Conservation (phyloP, 108 stramenopile genomes). For the Skeletonema potamos region DNA sequence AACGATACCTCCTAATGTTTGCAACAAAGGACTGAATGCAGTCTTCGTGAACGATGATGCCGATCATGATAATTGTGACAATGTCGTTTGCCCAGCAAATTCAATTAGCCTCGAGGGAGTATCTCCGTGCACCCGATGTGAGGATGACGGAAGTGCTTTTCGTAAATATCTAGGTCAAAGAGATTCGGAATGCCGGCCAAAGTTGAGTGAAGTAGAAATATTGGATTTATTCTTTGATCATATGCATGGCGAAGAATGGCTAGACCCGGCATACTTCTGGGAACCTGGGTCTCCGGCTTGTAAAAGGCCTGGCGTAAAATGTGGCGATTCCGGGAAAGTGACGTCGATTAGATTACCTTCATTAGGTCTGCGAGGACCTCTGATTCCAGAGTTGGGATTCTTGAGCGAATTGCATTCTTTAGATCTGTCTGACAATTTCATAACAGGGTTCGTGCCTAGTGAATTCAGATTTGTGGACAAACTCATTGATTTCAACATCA, state of each 20-base stretch:
- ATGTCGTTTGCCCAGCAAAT: conserved; percentile 45
- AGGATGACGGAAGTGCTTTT: conserved; percentile 34
- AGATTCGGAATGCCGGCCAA: conserved; percentile 10
- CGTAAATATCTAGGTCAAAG: conserved; percentile 47
- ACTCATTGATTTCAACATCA: conserved; percentile 34
- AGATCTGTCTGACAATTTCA: conserved; percentile 39
- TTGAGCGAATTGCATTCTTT: conserved; percentile 34
- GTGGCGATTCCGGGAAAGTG: conserved; percentile 34
- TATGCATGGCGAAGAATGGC: conserved; percentile 44
- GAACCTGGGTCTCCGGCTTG: conserved; percentile 24
- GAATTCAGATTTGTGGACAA: conserved; percentile 46
- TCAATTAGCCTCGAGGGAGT: conserved; percentile 36
- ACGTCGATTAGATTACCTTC: conserved; percentile 28
- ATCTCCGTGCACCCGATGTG: conserved; percentile 43
- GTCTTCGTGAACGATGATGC: conserved; percentile 27
- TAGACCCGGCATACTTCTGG: conserved; percentile 21
- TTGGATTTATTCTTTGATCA: conserved; percentile 42
- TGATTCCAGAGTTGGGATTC: conserved; percentile 33
- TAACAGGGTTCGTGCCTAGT: conserved; percentile 49
- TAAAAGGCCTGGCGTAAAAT: conserved; percentile 34
- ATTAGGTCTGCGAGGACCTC: conserved; percentile 36
- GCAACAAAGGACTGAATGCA: conserved; percentile 40
- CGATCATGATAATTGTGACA: conserved; percentile 25
- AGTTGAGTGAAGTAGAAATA: conserved; percentile 32
- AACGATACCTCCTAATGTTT: conserved; percentile 22